A percentile compares a stretch with the other conserved stretches of the same genome.
Conservation (phyloP, 345 rosid genomes). For the Eucalyptus sideroxylon region DNA sequence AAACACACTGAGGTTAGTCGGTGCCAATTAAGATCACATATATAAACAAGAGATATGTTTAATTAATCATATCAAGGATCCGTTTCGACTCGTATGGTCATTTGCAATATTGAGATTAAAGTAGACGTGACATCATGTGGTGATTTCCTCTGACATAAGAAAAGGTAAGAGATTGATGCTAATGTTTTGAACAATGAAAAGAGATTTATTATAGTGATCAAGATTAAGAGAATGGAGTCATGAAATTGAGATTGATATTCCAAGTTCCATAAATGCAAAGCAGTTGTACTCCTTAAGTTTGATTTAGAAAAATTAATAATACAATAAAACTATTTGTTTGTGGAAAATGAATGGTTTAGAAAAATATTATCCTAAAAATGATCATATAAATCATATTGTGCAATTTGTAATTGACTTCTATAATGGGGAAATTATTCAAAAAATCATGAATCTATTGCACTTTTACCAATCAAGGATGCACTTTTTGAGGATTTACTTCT, state of each 20-base stretch:
- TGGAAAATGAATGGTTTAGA: not conserved
- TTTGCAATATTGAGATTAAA: not conserved
- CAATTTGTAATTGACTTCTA: not conserved
- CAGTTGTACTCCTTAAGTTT: not conserved
- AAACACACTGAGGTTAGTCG: not conserved
- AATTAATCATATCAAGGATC: too few relatives aligned
- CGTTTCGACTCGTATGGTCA: too few relatives aligned
- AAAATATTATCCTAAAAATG: not conserved
- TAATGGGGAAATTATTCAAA: not conserved
- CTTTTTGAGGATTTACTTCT: too few relatives aligned
- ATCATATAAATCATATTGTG: too few relatives aligned
- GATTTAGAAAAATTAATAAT: too few relatives aligned
- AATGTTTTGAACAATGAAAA: not conserved
- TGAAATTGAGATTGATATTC: not conserved
- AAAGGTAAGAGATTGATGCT: not conserved
- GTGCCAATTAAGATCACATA: not conserved
- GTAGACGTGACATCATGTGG: too few relatives aligned
- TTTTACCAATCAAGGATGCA: not conserved
- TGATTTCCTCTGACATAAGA: too few relatives aligned
- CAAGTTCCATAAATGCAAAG: not conserved
- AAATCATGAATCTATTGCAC: too few relatives aligned
- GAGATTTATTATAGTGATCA: not conserved
- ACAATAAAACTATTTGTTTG: too few relatives aligned
- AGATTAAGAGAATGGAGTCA: not conserved
- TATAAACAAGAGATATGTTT: not conserved